A percentile compares a stretch with the other conserved stretches of the same genome.
These are phyloP conservation scores for Sclerotinia borealis DNA, from an alignment of 2,329 filamentous ascomycete genomes.

Conservation along the genomic window DNA sequence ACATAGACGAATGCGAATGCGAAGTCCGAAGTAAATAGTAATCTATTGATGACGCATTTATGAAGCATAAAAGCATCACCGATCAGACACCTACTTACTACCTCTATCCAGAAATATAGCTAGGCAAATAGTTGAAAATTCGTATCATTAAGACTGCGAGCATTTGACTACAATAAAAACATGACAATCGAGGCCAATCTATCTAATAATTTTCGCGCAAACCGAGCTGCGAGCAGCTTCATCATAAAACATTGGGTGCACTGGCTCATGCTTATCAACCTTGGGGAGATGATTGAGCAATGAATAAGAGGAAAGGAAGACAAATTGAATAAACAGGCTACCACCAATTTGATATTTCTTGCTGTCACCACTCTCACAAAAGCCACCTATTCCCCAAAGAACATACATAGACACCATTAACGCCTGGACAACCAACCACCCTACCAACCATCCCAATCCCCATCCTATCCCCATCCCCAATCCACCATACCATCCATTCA, in stretches of 20 bases:
- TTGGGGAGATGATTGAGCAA: not conserved
- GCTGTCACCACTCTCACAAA: conserved; percentile 4
- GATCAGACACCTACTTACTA: too few relatives aligned
- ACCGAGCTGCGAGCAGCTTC: not conserved
- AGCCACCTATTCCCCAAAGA: not conserved
- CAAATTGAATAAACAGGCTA: not conserved
- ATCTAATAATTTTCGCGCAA: not conserved
- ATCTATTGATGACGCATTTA: too few relatives aligned
- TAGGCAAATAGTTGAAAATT: not conserved
- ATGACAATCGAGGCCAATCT: not conserved
- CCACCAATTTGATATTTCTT: not conserved
- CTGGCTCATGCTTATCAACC: not conserved
- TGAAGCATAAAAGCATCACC: too few relatives aligned
- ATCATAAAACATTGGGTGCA: not conserved
- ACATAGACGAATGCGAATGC: not conserved
- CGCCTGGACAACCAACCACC: not conserved
- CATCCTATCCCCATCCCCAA: not conserved
- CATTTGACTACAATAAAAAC: not conserved
- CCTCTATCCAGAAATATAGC: too few relatives aligned
- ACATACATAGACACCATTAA: not conserved
- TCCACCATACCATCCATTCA: not conserved
- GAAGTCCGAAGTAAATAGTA: too few relatives aligned
- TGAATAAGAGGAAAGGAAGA: not conserved
- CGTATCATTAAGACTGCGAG: not conserved
- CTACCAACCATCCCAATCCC: not conserved